These are phyloP conservation scores for Russula olivacea DNA, from an alignment of 768 basidiomycete species.

Conservation along the genomic window DNA sequence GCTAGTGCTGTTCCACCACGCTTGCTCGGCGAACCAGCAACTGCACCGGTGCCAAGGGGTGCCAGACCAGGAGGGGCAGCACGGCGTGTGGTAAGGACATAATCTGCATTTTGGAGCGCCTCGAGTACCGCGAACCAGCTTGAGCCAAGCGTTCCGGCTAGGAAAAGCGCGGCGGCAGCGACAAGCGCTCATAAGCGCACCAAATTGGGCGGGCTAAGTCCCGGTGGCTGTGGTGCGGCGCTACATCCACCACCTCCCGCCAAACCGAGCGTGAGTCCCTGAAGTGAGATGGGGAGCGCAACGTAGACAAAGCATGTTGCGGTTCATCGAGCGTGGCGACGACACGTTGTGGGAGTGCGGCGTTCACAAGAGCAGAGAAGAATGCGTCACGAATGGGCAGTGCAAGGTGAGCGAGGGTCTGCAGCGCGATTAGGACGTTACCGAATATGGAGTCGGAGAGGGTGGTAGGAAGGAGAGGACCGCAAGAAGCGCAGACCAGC, in stretches of 20 bases:
- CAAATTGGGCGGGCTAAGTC: slow-evolving; percentile 83
- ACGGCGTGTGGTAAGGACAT: no score
- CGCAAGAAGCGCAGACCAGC: slow-evolving; percentile 75
- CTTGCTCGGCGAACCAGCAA: slow-evolving; percentile 11
- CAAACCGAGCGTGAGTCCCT: slow-evolving; percentile 56
- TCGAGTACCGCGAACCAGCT: no score
- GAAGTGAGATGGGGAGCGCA: slow-evolving; percentile 54
- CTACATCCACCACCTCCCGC: slow-evolving; percentile 8
- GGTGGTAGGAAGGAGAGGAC: slow-evolving; percentile 85
- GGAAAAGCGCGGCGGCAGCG: slow-evolving; percentile 46
- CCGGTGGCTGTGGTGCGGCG: slow-evolving; percentile 51
- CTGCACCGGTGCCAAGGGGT: no score
- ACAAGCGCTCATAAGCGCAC: slow-evolving; percentile 76
- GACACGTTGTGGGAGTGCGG: slow-evolving; percentile 84
- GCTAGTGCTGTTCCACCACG: slow-evolving; percentile 8
- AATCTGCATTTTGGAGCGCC: no score
- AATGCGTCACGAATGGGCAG: slow-evolving; percentile 90
- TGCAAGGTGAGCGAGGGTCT: slow-evolving; percentile 72
- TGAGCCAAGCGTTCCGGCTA: slow-evolving; percentile 80
- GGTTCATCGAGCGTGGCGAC: slow-evolving; percentile 75
- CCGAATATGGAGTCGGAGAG: slow-evolving; percentile 89
- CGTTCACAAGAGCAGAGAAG: slow-evolving; percentile 82
- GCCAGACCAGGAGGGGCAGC: no score
- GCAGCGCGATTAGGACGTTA: slow-evolving; percentile 75
- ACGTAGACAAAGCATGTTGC: slow-evolving; percentile 44